Evolutionary conservation across 73 alveolate genomes (phyloP).

Genomic region (Urostyla sp.): DNA sequence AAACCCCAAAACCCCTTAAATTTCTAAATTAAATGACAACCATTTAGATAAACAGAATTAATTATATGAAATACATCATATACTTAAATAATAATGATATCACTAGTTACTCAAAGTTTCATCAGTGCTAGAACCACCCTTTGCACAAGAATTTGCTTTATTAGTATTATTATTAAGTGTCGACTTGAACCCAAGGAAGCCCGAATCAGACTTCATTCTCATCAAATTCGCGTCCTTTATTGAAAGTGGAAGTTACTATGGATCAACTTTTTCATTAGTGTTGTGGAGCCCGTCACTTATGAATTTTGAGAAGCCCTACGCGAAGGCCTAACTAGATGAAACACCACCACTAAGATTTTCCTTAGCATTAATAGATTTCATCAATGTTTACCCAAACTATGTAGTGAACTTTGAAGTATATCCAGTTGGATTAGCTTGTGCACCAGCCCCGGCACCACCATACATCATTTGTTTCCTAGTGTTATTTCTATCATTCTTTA

Average conservation of each 20-base stretch:
- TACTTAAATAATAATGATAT: too few relatives aligned
- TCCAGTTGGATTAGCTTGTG: not conserved
- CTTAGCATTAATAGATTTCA: not conserved
- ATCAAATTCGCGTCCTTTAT: not conserved
- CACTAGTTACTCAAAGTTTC: conserved; percentile 19
- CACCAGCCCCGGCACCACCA: conserved; percentile 15
- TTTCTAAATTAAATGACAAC: not conserved
- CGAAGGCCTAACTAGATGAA: conserved; percentile 6
- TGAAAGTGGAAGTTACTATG: not conserved
- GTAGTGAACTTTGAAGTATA: conserved; percentile 25
- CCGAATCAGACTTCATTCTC: conserved; percentile 1
- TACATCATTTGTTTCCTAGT: not conserved
- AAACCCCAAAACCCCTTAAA: not conserved
- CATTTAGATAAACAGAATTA: not conserved
- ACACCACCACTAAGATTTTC: conserved; percentile 30
- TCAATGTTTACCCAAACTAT: conserved; percentile 10
- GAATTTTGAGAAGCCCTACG: conserved; percentile 20
- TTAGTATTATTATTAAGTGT: conserved; percentile 10
- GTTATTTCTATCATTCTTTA: conserved; percentile 70
- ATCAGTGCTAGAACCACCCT: conserved; percentile 34
- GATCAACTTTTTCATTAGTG: not conserved
- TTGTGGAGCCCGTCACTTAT: conserved; percentile 28
- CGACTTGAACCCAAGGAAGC: conserved; percentile 9
- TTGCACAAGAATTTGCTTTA: too few relatives aligned
- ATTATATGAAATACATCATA: too few relatives aligned